Conservation (phyloP, 441 rosid genomes). For the Croton laevigatus region DNA sequence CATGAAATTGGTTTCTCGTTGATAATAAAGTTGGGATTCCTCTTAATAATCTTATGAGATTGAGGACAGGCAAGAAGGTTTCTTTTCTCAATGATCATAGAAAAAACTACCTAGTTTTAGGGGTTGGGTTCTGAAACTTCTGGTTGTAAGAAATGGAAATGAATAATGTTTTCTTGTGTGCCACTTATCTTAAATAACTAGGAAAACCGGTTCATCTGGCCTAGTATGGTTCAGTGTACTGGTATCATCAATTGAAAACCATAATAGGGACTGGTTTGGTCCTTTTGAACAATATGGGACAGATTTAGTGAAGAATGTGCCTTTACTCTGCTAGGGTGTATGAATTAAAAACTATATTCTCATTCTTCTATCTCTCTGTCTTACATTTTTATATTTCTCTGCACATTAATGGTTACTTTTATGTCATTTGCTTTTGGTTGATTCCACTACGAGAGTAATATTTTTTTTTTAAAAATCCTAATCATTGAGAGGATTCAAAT, state of each 20-base stretch:
- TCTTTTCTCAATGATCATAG: background rate
- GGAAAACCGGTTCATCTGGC: background rate
- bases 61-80: background rate
- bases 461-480: background rate
- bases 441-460: background rate
- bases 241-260: background rate
- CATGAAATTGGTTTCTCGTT: too few species aligned
- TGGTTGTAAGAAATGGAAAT: background rate
- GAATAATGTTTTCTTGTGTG: background rate
- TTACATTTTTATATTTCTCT: background rate
- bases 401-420: background rate
- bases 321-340: background rate
- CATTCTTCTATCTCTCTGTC: background rate
- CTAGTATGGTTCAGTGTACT: background rate
- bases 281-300: background rate
- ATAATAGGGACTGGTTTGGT: background rate
- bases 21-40: too few species aligned
- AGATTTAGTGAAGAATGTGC: background rate
- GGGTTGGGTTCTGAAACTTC: background rate
- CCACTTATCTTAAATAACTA: background rate
- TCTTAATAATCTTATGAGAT: too few species aligned
- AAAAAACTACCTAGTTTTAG: background rate
- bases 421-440: background rate
- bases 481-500: conserved; percentile 57
- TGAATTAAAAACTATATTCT: background rate